Evolutionary conservation across 768 basidiomycete species (phyloP).

Genomic region (Panaeolus papilionaceus): DNA sequence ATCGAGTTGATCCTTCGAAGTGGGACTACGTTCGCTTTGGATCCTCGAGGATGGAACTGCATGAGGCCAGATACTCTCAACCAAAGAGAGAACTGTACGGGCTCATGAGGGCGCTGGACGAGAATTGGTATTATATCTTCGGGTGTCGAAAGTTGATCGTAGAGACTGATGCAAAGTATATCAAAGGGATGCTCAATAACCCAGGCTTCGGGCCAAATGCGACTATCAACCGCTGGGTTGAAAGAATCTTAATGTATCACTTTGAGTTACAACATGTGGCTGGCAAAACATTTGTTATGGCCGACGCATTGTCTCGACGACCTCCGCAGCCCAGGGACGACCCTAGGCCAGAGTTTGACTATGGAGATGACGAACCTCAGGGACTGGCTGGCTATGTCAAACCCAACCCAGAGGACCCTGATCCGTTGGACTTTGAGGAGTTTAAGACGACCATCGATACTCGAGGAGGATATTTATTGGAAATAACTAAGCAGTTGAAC

Average conservation of each 20-base stretch:
- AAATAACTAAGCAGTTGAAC: neutral
- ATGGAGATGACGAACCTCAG: neutral
- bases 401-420: neutral
- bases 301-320: neutral
- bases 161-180: conserved; percentile 46
- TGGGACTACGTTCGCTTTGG: neutral
- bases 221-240: conserved; percentile 24
- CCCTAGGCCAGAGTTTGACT: neutral
- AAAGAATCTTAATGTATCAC: conserved; percentile 15
- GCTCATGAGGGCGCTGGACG: conserved; percentile 31
- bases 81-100: conserved; percentile 47
- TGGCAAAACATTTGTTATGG: conserved; percentile 19
- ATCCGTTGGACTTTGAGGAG: conserved; percentile 20
- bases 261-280: conserved; percentile 21
- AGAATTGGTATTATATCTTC: conserved; percentile 29
- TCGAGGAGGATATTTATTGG: conserved; percentile 17
- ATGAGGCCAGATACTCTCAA: conserved; percentile 33
- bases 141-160: conserved; percentile 36
- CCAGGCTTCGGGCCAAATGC: conserved; percentile 21
- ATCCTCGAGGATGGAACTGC: neutral
- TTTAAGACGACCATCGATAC: conserved; percentile 18
- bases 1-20: neutral
- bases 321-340: conserved; percentile 8
- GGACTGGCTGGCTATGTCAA: conserved; percentile 8
- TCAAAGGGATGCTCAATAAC: conserved; percentile 38